phyloP scores from a whole-genome alignment of 2,329 filamentous ascomycete genomes.

The Macroventuria anomochaeta region DNA sequence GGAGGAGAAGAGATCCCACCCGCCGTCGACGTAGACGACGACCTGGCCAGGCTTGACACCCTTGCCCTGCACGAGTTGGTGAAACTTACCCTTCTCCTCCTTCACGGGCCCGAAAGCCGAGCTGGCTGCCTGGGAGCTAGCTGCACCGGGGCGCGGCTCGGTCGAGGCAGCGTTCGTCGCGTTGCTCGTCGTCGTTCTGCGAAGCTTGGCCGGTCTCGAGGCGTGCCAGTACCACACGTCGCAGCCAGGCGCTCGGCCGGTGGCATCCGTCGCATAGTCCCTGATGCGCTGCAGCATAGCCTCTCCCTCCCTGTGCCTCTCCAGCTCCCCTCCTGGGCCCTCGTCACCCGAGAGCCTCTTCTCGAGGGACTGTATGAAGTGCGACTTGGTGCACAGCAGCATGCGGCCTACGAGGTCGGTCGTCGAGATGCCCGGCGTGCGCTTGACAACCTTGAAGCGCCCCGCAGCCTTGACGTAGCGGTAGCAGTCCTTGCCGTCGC shows the following conservation, averaged over 20 bases:
- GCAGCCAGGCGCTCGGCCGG: slow-evolving; percentile 76
- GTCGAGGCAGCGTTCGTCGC: slow-evolving; percentile 14
- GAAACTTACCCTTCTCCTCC: slow-evolving; percentile 71
- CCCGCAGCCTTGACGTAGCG: slow-evolving; percentile 94
- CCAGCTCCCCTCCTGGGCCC: slow-evolving; percentile 71
- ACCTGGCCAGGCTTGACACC: slow-evolving; percentile 77
- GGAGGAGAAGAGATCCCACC: slow-evolving; percentile 95
- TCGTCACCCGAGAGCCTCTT: slow-evolving; percentile 72
- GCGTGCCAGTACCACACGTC: slow-evolving; percentile 86
- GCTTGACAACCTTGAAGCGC: slow-evolving; percentile 94
- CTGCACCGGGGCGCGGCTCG: slow-evolving; percentile 30
- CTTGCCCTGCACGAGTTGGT: slow-evolving; percentile 72
- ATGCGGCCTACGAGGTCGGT: slow-evolving; percentile 98
- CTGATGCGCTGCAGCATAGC: slow-evolving; percentile 79
- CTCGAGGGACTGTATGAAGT: slow-evolving; percentile 86
- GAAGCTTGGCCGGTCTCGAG: slow-evolving; percentile 52
- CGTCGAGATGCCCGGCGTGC: slow-evolving; percentile 94
- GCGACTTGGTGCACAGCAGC: slow-evolving; percentile 91
- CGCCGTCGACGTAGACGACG: slow-evolving; percentile 93
- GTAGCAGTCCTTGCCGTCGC: slow-evolving; percentile 93
- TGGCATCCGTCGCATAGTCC: slow-evolving; percentile 87
- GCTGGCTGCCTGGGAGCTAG: slow-evolving; percentile 48
- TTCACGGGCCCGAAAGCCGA: slow-evolving; percentile 42
- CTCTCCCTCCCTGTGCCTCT: slow-evolving; percentile 67
- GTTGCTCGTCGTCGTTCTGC: slow-evolving; percentile 42